These are phyloP conservation scores for Catunica adiposa DNA, from an alignment of 2,329 filamentous ascomycete species.

Conservation along the genomic window DNA sequence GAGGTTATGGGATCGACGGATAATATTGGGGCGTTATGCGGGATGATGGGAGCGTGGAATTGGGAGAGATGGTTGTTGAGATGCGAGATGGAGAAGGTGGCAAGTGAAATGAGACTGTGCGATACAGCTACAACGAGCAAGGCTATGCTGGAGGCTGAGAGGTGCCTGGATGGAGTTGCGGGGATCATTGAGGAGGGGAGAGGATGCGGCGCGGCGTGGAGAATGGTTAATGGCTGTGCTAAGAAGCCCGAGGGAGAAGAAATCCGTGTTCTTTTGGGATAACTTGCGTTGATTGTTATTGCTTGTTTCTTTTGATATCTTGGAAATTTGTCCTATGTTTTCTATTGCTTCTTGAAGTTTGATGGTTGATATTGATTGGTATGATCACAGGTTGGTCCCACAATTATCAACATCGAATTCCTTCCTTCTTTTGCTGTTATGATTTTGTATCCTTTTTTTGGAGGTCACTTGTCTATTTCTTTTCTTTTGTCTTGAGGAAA, in stretches of 20 bases:
- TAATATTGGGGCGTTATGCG: constrained; percentile 57
- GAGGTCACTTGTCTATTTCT: background rate
- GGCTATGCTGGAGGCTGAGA: constrained; percentile 38
- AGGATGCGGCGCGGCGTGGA: constrained; percentile 39
- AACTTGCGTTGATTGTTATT: background rate
- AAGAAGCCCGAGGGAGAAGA: constrained; percentile 35
- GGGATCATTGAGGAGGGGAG: constrained; percentile 48
- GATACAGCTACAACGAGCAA: constrained; percentile 35
- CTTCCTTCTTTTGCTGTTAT: constrained; percentile 3
- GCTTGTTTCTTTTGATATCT: background rate
- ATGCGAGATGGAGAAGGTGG: constrained; percentile 62
- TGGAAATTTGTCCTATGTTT: background rate
- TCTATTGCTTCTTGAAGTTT: background rate
- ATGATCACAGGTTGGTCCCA: background rate
- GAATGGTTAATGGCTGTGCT: constrained; percentile 46
- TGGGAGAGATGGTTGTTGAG: constrained; percentile 96
- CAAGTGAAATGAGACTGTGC: constrained; percentile 45
- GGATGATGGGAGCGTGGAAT: constrained; percentile 69
- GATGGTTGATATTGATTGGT: background rate
- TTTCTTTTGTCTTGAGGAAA: background rate
- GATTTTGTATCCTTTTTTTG: background rate
- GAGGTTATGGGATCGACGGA: constrained; percentile 38
- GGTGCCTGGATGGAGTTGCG: constrained; percentile 43
- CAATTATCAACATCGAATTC: constrained; percentile 1
- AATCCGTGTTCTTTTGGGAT: background rate